A percentile compares a stretch with the other conserved stretches of the same genome.
Conservation (phyloP, 1,139 yeast species). For the Zygoascus meyerae region DNA sequence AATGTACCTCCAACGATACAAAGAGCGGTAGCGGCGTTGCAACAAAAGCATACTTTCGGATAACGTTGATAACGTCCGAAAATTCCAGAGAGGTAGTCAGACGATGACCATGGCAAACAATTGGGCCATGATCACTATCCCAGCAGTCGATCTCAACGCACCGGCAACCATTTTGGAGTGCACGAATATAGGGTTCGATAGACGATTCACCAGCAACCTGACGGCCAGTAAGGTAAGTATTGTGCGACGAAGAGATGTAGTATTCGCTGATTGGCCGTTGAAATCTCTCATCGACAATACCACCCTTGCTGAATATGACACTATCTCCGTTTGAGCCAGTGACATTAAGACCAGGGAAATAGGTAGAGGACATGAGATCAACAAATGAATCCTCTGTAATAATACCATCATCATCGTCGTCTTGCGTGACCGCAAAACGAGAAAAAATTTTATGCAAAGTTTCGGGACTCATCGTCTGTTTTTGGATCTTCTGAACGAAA, state of each 20-base stretch:
- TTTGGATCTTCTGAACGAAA: constrained; percentile 50
- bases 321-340: constrained; percentile 40
- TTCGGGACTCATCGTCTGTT: constrained; percentile 38
- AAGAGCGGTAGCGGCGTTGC: constrained; percentile 80
- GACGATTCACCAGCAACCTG: constrained; percentile 92
- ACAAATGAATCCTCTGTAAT: constrained; percentile 49
- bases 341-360: constrained; percentile 32
- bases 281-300: constrained; percentile 8
- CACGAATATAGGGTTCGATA: constrained; percentile 84
- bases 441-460: constrained; percentile 39
- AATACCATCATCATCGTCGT: constrained; percentile 6
- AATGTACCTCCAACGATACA: constrained; percentile 80
- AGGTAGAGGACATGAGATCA: constrained; percentile 48
- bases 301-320: constrained; percentile 22
- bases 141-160: constrained; percentile 92
- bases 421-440: constrained; percentile 36
- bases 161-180: constrained; percentile 84
- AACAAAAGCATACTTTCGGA: constrained; percentile 79
- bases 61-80: constrained; percentile 60
- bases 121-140: constrained; percentile 83
- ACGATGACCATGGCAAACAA: constrained; percentile 85
- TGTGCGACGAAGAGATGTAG: constrained; percentile 88
- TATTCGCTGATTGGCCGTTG: constrained; percentile 72
- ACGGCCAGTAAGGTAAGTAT: constrained; percentile 82
- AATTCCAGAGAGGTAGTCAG: constrained; percentile 71